Base-by-base conservation (phyloP, 1,139 yeast genomes). In the Debaryomyces subglobosus region DNA sequence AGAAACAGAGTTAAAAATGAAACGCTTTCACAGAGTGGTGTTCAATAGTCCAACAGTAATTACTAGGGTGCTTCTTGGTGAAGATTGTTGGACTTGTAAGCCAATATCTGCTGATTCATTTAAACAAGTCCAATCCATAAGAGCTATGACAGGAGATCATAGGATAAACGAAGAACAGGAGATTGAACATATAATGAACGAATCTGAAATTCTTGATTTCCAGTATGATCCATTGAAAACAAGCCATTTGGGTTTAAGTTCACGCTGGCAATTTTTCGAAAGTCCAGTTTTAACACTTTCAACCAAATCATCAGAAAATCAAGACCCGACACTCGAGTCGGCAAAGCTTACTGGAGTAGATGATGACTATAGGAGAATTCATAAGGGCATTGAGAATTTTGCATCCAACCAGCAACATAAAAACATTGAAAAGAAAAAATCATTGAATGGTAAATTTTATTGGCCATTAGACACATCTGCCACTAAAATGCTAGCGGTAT, bases 71-170 rank as follows among this genome's bases (percentile, higher is more conserved):
- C 55, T 73, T 10, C 55, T 83, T 25, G 67, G 66, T 5, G 85
- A 81, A 43, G 79, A 76, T 52, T 81, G 81, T 45, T 84, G 90
- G 89, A 76, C 87, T 1, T 64, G 75, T 10, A 71, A 69, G 43
- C 71, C 73, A 1, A 61, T 84, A 1, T 59, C 63, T 12, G 62
- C 71, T 1, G 54, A 54, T 4, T 72, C 66, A 52, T 85, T 86
- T 65, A 71, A 73, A 49, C 68, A 68, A 12, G 89, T 85, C 1
- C 64, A 67, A 23, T 72, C 81, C 2, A 54, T 84, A 2, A 60
- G 66, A 18, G 78, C 77, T 12, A 70, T 82, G 46, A 74, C 80
- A 3, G 86, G 86, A 0, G 74, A 74, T 53, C 59, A 62, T 3
- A 56, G 62, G 52, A 58, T 76, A 2, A 67, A 74, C 43, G 75